Evolutionary conservation across 2,329 filamentous ascomycete species (phyloP), one percentile per base, ranked within the genome.

Genomic region (Hymenoscyphus occultus): DNA sequence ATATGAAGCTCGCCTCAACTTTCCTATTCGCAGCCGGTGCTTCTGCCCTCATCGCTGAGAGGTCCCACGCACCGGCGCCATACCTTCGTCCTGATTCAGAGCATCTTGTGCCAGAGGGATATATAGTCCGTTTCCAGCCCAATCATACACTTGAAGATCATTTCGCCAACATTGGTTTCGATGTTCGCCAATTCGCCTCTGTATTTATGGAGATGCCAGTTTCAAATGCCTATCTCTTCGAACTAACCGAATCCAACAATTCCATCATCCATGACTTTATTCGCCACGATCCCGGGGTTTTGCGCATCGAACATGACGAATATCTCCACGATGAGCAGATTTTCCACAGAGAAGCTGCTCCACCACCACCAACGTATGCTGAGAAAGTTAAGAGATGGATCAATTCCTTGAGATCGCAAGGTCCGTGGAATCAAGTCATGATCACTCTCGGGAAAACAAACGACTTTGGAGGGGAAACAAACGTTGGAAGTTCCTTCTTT

Each of bases 131-230:
- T 22, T 54, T 61, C 14, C 59, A 61, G 1, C 39, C 39, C 28
- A 61, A 61, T 5, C 59, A 61, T 14, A 61, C 59, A 5, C 39
- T 61, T 22, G 42, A 61, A 61, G 59, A 61, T 13, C 59, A 61
- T 39, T 32, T 61, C 16, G 7, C 6, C 31, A 61, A 61, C 13
- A 51, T 61, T 16, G 59, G 59, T 31, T 54, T 61, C 19, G 59
- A 61, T 22, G 16, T 61, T 10, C 59, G 59, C 12, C 19, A 48
- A 35, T 54, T 48, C 16, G 59, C 59, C 10, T 5, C 14, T 9
- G 28, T 48, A 14, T 61, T 61, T n/a, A 9, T 61, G 10, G 59
- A 54, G n/a, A 61, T 61, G 42, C 28, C 59, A 28, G 16, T n/a
- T 5, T 19, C 42, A 6, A 61, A 61, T 35, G 14, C 40, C 6